Evolutionary conservation across 2,329 filamentous ascomycete species (phyloP).

Genomic region (Calonectria hongkongensis): DNA sequence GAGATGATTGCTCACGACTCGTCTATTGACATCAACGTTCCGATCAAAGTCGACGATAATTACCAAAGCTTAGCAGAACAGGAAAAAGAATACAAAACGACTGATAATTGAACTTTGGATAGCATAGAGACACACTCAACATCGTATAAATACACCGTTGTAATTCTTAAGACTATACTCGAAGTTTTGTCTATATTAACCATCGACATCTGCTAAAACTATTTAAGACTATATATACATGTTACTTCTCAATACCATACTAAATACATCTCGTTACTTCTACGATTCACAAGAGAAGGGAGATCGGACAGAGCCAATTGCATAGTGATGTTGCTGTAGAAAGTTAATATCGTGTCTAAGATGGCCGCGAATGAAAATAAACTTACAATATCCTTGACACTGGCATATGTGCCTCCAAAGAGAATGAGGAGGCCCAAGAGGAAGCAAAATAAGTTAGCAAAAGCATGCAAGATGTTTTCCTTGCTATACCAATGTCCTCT

Average conservation of each 20-base stretch:
- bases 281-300: conserved; percentile 27
- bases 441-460: conserved; percentile 23
- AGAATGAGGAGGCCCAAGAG: conserved; percentile 39
- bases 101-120: too few species aligned
- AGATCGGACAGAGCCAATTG: conserved; percentile 22
- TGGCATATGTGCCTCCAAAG: conserved; percentile 39
- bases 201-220: too few species aligned
- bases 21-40: not conserved
- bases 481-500: conserved; percentile 44
- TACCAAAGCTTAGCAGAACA: too few species aligned
- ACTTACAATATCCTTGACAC: conserved; percentile 41
- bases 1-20: not conserved
- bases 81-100: too few species aligned
- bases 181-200: too few species aligned
- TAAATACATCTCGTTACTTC: not conserved
- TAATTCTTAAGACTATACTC: too few species aligned
- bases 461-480: conserved; percentile 37
- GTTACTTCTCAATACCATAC: not conserved
- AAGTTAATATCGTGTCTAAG: conserved; percentile 1
- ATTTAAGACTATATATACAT: not conserved
- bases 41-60: too few species aligned
- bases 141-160: too few species aligned
- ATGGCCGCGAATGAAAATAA: not conserved
- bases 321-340: conserved; percentile 35
- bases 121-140: too few species aligned